Evolutionary conservation across 768 basidiomycete species (phyloP).

Genomic region (Rhodosporidiobolus odoratus): DNA sequence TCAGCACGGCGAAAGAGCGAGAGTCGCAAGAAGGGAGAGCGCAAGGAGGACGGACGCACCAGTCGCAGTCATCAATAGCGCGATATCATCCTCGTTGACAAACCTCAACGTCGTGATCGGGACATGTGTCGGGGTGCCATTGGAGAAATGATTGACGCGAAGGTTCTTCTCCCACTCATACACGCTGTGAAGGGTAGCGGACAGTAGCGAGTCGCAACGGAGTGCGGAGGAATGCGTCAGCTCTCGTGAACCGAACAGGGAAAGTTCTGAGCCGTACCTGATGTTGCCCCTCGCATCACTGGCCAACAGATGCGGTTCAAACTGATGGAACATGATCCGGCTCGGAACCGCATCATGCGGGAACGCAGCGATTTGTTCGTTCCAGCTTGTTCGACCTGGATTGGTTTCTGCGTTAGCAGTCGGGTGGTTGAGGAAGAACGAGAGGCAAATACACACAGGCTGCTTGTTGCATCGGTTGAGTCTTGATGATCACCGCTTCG

Average conservation of each 20-base stretch:
- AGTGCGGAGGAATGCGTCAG: too few relatives aligned
- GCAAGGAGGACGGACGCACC: conserved; percentile 52
- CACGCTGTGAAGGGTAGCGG: conserved; percentile 57
- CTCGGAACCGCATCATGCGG: conserved; percentile 50
- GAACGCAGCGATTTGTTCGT: conserved; percentile 46
- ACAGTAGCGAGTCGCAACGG: too few relatives aligned
- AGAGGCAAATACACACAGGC: conserved; percentile 57
- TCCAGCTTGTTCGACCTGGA: conserved; percentile 45
- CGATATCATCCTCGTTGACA: conserved; percentile 92
- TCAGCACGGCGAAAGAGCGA: conserved; percentile 3
- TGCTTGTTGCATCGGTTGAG: conserved; percentile 61
- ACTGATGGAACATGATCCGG: conserved; percentile 83
- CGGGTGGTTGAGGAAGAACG: neutral
- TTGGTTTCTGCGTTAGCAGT: too few relatives aligned
- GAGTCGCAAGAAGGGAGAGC: neutral
- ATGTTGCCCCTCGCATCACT: conserved; percentile 82
- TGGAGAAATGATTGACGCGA: conserved; percentile 74
- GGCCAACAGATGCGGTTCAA: conserved; percentile 78
- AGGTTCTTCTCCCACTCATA: conserved; percentile 88
- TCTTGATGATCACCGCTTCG: conserved; percentile 68
- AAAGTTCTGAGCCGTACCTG: conserved; percentile 54
- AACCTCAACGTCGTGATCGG: conserved; percentile 77
- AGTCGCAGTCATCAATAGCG: conserved; percentile 79
- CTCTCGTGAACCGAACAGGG: neutral
- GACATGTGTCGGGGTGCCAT: conserved; percentile 66